phyloP scores from a whole-genome alignment of 2,329 filamentous ascomycete species.

The Fusarium vanettenii region DNA sequence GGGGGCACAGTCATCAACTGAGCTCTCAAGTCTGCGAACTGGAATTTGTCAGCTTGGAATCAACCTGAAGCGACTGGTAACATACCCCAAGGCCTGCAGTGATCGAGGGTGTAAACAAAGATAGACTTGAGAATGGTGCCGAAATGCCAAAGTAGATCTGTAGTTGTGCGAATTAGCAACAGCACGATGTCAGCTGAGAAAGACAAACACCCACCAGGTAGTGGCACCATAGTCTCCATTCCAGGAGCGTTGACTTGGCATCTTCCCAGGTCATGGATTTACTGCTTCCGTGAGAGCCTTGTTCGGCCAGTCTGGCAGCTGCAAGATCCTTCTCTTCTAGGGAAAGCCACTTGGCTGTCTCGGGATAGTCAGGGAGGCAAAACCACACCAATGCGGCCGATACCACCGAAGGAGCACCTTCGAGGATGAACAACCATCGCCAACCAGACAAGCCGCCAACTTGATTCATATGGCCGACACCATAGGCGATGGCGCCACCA shows the following conservation, averaged over 20 bases:
- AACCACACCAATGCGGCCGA: constrained; percentile 71
- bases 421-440: constrained; percentile 71
- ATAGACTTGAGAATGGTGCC: constrained; percentile 66
- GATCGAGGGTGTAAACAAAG: constrained; percentile 69
- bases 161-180: neutral
- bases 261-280: constrained; percentile 71
- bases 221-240: constrained; percentile 73
- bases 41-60: neutral
- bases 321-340: constrained; percentile 67
- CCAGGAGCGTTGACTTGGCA: constrained; percentile 73
- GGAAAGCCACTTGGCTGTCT: constrained; percentile 69
- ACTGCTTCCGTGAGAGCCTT: constrained; percentile 61
- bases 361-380: constrained; percentile 74
- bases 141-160: constrained; percentile 59
- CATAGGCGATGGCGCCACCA: constrained; percentile 77
- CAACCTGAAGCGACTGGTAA: constrained; percentile 7
- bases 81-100: constrained; percentile 58
- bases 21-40: constrained; percentile 55
- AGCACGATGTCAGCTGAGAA: neutral
- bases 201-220: constrained; percentile 56
- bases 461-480: constrained; percentile 75
- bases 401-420: constrained; percentile 72
- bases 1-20: constrained; percentile 73
- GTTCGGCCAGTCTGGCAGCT: constrained; percentile 48
- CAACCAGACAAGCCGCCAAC: constrained; percentile 70